These are phyloP conservation scores for Didymella pomorum DNA, from an alignment of 2,329 filamentous ascomycete genomes.

Conservation along the genomic window DNA sequence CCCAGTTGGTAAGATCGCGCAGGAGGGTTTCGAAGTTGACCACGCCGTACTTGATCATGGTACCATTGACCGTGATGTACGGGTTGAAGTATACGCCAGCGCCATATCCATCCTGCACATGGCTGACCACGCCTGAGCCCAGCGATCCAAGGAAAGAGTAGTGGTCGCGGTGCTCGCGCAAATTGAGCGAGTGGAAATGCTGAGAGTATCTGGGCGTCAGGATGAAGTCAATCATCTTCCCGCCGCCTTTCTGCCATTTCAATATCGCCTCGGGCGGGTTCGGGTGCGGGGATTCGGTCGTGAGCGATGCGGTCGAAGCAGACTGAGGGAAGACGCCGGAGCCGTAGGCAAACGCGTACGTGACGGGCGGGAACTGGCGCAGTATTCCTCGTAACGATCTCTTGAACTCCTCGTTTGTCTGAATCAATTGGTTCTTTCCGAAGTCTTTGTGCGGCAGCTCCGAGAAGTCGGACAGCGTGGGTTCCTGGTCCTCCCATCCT, in stretches of 20 bases:
- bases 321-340: constrained; percentile 93
- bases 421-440: constrained; percentile 93
- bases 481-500: constrained; percentile 79
- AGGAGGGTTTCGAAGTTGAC: constrained; percentile 92
- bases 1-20: constrained; percentile 86
- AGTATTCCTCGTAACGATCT: constrained; percentile 85
- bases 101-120: constrained; percentile 85
- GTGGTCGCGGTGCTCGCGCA: constrained; percentile 87
- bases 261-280: constrained; percentile 81
- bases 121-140: constrained; percentile 84
- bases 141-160: constrained; percentile 86
- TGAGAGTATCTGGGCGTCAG: constrained; percentile 94
- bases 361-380: constrained; percentile 93
- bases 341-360: constrained; percentile 96
- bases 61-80: constrained; percentile 92
- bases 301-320: constrained; percentile 57
- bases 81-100: constrained; percentile 98
- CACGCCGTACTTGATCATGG: constrained; percentile 96
- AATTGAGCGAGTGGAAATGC: constrained; percentile 95
- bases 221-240: constrained; percentile 99
- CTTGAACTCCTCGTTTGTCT: constrained; percentile 93
- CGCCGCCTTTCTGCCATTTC: constrained; percentile 84
- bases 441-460: constrained; percentile 82
- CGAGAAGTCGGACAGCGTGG: constrained; percentile 75
- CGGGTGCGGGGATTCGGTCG: constrained; percentile 75